Evolutionary conservation across 352 stramenopile species (phyloP).

Genomic region (Pythium periplocum): DNA sequence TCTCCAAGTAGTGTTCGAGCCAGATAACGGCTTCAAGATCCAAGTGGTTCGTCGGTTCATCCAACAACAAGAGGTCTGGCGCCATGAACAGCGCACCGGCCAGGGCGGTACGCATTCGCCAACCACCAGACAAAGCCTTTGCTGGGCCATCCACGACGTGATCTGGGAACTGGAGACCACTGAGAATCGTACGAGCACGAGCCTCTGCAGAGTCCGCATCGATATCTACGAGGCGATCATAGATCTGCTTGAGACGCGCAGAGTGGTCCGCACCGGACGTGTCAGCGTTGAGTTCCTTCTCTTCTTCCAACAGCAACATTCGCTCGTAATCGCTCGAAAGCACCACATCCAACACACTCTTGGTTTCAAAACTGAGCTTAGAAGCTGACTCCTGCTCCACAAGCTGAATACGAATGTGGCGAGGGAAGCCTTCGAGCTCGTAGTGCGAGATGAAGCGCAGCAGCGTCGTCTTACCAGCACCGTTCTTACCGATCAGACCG

Average conservation of each 20-base stretch:
- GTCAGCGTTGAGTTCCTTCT: constrained; percentile 87
- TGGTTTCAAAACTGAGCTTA: constrained; percentile 73
- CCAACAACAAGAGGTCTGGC: constrained; percentile 93
- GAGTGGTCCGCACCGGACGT: constrained; percentile 54
- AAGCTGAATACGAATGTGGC: constrained; percentile 93
- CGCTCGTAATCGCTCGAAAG: constrained; percentile 94
- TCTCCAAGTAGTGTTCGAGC: constrained; percentile 89
- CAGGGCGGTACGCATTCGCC: constrained; percentile 92
- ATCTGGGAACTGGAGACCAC: constrained; percentile 92
- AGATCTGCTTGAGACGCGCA: constrained; percentile 69
- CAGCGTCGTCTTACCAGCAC: constrained; percentile 93
- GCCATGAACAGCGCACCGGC: constrained; percentile 94
- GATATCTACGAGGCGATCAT: constrained; percentile 86
- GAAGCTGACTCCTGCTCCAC: constrained; percentile 93
- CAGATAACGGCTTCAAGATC: constrained; percentile 90
- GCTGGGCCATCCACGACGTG: constrained; percentile 89
- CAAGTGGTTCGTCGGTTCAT: constrained; percentile 93
- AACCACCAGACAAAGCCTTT: constrained; percentile 90
- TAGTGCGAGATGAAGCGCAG: constrained; percentile 95
- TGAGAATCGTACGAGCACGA: constrained; percentile 88
- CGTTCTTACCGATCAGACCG: constrained; percentile 92
- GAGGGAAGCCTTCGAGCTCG: constrained; percentile 95
- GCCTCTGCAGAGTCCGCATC: constrained; percentile 89
- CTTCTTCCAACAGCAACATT: constrained; percentile 86
- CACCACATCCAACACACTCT: constrained; percentile 93